Evolutionary conservation across 106 monocot genomes (phyloP).

Genomic region (Dendrobium chrysotoxum): DNA sequence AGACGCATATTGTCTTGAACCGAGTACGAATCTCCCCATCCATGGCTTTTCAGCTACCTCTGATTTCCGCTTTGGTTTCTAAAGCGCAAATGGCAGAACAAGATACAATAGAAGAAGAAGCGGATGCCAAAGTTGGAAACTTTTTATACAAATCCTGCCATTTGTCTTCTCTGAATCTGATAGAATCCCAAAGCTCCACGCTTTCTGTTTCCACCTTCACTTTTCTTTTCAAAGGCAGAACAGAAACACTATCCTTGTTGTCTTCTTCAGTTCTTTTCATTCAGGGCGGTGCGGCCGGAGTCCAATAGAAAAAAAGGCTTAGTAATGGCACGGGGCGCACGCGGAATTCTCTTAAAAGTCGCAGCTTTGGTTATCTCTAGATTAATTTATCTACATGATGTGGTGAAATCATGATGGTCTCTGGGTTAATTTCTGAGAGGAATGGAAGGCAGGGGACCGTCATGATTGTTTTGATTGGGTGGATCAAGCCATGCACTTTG

Average conservation of each 20-base stretch:
- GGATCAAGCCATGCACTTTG: not conserved
- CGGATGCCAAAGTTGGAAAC: not conserved
- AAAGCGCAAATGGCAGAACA: not conserved
- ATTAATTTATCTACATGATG: not conserved
- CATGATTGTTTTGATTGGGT: not conserved
- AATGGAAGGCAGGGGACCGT: not conserved
- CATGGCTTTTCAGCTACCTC: constrained; percentile 1
- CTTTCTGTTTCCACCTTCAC: not conserved
- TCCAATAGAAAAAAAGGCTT: not conserved
- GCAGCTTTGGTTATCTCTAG: not conserved
- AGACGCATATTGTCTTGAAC: constrained; percentile 75
- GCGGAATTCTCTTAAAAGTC: constrained; percentile 3
- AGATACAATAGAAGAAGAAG: not conserved
- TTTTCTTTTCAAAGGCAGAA: not conserved
- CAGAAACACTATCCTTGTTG: not conserved
- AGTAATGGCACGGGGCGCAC: not conserved
- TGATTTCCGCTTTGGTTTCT: not conserved
- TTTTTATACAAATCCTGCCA: not conserved
- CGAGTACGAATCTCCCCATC: constrained; percentile 6
- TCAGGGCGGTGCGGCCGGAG: not conserved
- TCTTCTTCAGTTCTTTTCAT: not conserved
- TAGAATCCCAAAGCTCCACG: not conserved
- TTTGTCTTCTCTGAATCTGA: not conserved
- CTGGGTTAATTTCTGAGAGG: not conserved
- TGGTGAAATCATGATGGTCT: not conserved